Evolutionary conservation across 1,284 basidiomycete genomes (phyloP), one percentile per base, ranked within the genome.

Genomic region (Amylostereum chailletii): DNA sequence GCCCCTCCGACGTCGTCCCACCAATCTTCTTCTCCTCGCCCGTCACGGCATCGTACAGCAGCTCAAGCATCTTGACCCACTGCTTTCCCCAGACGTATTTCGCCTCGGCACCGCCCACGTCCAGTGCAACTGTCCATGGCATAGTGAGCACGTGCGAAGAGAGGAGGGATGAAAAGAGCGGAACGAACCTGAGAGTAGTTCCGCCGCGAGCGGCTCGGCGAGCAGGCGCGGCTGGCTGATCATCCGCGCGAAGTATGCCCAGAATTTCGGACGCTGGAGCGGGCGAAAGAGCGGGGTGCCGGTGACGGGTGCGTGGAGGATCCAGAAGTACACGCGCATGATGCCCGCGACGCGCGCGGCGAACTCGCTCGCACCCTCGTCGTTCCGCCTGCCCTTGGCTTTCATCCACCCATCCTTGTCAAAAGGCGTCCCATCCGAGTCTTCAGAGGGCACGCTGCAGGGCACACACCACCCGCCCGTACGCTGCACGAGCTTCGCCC

Each of bases 301-400:
- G 27, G 67, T 58, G 19, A 19, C 19, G 26, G 71, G 69, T 29
- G 61, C 55, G 52, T 69, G 76, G 38, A 94, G 64, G 50, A 96
- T 79, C 5, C 84, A 77, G 63, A 92, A 91, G 71, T 96, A 99
- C 27, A 99, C 79, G 7, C 93, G 81, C 72, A 92, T 76, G 43
- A 94, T 79, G 4, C 92, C 93, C 31, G 80, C 70, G 56, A 96
- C 77, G n/a, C 95, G 80, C 42, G 74, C 72, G 27, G 77, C 75
- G 63, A 91, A 89, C 47, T 91, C 86, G 11, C 77, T 68, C 11
- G 68, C 62, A 0, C 74, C 70, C 65, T 94, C 81, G 4, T 73
- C 71, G 60, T 72, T 52, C 66, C 66, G 71, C 58, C 78, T 81
- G 1, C 94, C 93, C 55, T 85, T 75, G 7, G 79, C 77, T 62